Percentiles rank a stretch among this genome's conserved stretches.
Conservation (phyloP, 73 alveolate genomes). For the Uronychia setigera region DNA sequence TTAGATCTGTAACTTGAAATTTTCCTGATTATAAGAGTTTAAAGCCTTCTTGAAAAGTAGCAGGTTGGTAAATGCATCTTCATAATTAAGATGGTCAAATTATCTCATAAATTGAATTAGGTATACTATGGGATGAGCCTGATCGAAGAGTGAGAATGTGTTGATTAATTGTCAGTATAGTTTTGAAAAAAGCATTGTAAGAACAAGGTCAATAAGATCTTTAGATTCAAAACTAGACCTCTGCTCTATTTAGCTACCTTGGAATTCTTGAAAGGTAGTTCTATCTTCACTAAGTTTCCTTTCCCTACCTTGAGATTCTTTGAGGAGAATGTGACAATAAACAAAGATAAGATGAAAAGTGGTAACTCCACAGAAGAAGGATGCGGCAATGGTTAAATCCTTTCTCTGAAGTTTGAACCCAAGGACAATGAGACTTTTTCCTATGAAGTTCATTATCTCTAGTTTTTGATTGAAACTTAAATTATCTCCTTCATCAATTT, state of each 20-base stretch:
- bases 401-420: not conserved
- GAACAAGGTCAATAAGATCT: not conserved
- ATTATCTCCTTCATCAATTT: no score
- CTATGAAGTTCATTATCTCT: not conserved
- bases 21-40: not conserved
- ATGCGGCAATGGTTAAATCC: not conserved
- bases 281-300: not conserved
- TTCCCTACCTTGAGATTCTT: not conserved
- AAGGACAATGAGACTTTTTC: not conserved
- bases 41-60: not conserved
- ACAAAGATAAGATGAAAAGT: not conserved
- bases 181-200: not conserved
- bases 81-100: not conserved
- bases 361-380: not conserved
- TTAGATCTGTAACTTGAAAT: not conserved
- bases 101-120: not conserved
- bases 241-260: not conserved
- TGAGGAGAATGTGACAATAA: not conserved
- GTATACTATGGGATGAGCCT: not conserved
- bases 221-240: not conserved
- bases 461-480: no score
- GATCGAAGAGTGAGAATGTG: not conserved
- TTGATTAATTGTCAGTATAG: not conserved
- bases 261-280: not conserved
- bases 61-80: not conserved